These are phyloP conservation scores for Wallacemonas sp. DNA, from an alignment of 208 protist species.

Conservation along the genomic window DNA sequence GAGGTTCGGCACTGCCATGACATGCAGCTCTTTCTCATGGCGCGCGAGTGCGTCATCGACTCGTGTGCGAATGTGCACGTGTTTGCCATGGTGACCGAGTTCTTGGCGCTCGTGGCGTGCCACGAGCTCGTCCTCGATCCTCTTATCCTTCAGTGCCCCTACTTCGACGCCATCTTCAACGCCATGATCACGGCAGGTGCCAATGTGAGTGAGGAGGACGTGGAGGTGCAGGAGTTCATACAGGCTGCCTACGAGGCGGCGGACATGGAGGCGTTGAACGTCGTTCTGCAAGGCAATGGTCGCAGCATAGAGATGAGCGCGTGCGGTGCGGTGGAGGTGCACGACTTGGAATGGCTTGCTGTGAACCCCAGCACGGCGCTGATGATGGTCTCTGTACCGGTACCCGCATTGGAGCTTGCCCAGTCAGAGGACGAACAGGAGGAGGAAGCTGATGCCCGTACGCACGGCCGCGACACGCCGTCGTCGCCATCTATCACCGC, in stretches of 20 bases:
- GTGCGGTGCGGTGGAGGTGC: constrained; percentile 26
- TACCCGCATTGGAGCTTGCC: neutral
- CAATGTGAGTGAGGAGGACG: constrained; percentile 24
- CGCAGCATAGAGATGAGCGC: constrained; percentile 23
- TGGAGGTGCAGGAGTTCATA: constrained; percentile 1
- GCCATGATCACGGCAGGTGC: constrained; percentile 33
- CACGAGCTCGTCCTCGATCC: constrained; percentile 32
- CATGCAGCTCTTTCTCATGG: constrained; percentile 50
- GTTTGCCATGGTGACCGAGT: constrained; percentile 61
- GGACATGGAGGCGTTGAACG: constrained; percentile 50
- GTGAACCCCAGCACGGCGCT: constrained; percentile 1
- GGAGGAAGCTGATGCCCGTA: neutral
- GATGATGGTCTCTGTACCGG: constrained; percentile 6
- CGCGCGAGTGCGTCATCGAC: constrained; percentile 46
- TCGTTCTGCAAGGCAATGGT: constrained; percentile 35
- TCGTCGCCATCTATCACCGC: neutral
- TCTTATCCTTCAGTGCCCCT: constrained; percentile 56
- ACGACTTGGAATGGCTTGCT: constrained; percentile 31
- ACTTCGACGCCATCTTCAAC: constrained; percentile 53
- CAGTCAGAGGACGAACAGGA: neutral
- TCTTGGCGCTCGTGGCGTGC: constrained; percentile 29
- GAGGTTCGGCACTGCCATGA: constrained; percentile 52
- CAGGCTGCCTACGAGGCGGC: constrained; percentile 29
- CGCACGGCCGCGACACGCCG: neutral
- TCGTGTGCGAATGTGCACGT: constrained; percentile 40